These are phyloP conservation scores for Actinomucor elegans DNA, from an alignment of 371 early-diverging fungal species.

Conservation along the genomic window DNA sequence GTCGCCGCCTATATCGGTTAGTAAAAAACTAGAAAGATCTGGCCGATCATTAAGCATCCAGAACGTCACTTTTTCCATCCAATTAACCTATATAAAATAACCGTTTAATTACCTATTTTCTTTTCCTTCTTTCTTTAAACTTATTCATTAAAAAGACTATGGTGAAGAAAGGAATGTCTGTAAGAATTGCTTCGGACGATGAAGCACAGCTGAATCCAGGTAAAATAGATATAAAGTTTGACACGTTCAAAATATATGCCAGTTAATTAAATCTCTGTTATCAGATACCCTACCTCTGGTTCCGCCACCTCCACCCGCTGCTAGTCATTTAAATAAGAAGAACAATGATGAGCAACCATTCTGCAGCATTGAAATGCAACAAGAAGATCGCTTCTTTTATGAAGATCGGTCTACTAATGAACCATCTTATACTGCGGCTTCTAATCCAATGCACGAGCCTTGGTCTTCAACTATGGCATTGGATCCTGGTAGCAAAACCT, in stretches of 20 bases:
- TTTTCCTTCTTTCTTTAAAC: conserved; percentile 1
- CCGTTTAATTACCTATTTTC: not conserved
- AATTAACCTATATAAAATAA: conserved; percentile 2
- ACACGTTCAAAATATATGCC: no score
- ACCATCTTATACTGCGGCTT: not conserved
- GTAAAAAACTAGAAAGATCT: no score
- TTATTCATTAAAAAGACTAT: not conserved
- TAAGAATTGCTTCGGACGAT: conserved; percentile 15
- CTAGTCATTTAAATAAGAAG: conserved; percentile 7
- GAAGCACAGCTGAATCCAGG: conserved; percentile 10
- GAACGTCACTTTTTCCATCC: conserved; percentile 5
- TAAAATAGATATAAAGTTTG: not conserved
- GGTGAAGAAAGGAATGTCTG: conserved; percentile 15
- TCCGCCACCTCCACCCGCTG: conserved; percentile 4
- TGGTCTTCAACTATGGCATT: conserved; percentile 9
- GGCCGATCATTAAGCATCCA: no score
- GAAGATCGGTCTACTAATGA: not conserved
- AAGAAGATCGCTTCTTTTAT: conserved; percentile 25
- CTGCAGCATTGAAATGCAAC: conserved; percentile 27
- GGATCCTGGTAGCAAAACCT: not conserved
- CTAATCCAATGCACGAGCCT: conserved; percentile 1
- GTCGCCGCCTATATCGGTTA: no score
- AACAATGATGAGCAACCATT: conserved; percentile 13
- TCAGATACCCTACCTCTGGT: conserved; percentile 5
- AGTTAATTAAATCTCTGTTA: no score